Base-by-base conservation (phyloP, 805 yeast species). In the Clavispora asparagi region DNA sequence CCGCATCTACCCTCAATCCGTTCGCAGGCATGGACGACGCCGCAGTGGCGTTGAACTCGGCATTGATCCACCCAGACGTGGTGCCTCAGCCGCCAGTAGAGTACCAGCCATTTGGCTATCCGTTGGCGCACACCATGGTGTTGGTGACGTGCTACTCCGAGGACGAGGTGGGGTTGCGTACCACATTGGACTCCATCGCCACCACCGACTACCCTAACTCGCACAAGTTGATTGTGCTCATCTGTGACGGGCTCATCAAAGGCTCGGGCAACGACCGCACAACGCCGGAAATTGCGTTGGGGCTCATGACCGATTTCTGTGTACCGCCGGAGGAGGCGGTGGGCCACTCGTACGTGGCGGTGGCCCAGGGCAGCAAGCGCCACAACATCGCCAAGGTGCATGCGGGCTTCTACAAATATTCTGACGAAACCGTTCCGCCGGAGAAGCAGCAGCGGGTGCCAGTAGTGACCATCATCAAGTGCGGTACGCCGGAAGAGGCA, bases 361-460 rank as follows among this genome's bases (percentile, higher is more conserved):
- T 94, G 36, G 96, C 96, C 3, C 86, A 86, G 56, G 99, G 99
- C 56, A 58, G 87, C 4, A 94, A 89, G 69, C 84, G 99, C 63
- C 99, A 94, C 62, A 94, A 94, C 63, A 90, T 91, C 96, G 97
- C 99, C 27, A 92, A 91, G 66, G 90, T 92, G 2, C 92, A 89
- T 60, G 83, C 96, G 11, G 99, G 99, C 0, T 94, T 87, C 63
- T 94, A 94, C 70, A 83, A 83, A 55, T 94, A 91, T 61, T 82
- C 87, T 57, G 86, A 86, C 53, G 59, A 67, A 3, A 86, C 92
- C 1, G 82, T 90, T 39, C 87, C 92, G 2, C 68, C 70, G 1
- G 91, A 86, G 50, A 85, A 85, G 56, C 98, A 92, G 67, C 91
- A 87, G 62, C 77, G 89, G 52, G 87, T 87, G 23, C 97, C 97